Conservation (phyloP, 2,329 filamentous ascomycete genomes). For the Exophiala mesophila region DNA sequence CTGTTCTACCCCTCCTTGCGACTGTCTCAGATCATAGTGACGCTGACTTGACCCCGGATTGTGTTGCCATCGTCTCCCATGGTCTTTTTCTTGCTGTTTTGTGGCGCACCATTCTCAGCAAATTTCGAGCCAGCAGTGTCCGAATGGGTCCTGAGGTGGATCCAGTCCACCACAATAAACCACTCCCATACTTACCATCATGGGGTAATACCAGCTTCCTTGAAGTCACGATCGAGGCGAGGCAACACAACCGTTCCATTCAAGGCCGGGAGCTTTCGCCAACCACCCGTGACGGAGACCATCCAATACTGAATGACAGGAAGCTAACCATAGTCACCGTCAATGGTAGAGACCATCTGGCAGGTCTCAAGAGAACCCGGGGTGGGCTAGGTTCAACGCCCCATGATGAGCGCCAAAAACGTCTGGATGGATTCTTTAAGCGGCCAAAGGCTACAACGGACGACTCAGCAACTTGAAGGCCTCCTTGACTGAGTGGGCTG, state of each 20-base stretch:
- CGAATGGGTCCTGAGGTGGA: conserved; percentile 41
- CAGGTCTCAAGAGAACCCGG: conserved; percentile 69
- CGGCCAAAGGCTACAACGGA: conserved; percentile 25
- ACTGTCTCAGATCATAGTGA: conserved; percentile 29
- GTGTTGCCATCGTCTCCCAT: conserved; percentile 70
- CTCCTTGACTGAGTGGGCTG: too few species aligned
- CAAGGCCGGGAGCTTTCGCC: too few species aligned
- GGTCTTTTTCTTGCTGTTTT: conserved; percentile 72
- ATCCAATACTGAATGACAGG: conserved; percentile 15
- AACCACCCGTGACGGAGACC: not conserved
- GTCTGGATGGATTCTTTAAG: conserved; percentile 73
- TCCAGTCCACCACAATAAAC: conserved; percentile 30
- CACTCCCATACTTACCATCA: conserved; percentile 51
- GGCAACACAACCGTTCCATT: too few species aligned
- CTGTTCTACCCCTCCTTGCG: conserved; percentile 56
- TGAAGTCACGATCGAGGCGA: conserved; percentile 34
- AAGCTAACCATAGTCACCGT: conserved; percentile 55
- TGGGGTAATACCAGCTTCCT: conserved; percentile 66
- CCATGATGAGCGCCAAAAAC: conserved; percentile 71
- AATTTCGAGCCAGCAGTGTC: conserved; percentile 48
- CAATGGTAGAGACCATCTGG: conserved; percentile 68
- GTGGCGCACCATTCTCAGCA: conserved; percentile 57
- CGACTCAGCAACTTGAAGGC: not conserved
- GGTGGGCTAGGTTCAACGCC: conserved; percentile 76
- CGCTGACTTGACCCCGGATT: conserved; percentile 26